These are phyloP conservation scores for Chlamydomonas asymmetrica DNA, from an alignment of 139 green algal species.

Conservation along the genomic window DNA sequence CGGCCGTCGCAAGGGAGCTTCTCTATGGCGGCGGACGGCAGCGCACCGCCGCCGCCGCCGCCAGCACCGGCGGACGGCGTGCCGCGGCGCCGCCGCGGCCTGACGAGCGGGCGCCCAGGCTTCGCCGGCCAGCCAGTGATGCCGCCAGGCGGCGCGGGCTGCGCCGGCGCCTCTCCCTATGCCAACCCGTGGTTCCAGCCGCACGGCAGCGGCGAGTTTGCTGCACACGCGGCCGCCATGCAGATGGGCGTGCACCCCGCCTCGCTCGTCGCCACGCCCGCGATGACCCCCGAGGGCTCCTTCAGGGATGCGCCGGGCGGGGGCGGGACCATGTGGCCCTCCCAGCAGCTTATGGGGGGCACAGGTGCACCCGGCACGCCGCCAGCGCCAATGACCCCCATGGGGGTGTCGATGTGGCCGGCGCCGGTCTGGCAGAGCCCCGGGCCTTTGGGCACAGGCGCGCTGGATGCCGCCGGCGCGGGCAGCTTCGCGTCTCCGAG, in stretches of 20 bases:
- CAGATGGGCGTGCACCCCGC: neutral
- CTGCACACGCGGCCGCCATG: neutral
- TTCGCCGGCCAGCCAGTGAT: neutral
- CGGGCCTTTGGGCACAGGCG: no score
- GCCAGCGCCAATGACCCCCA: no score
- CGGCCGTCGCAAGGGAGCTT: no score
- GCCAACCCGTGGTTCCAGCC: conserved; percentile 7
- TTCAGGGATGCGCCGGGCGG: conserved; percentile 16
- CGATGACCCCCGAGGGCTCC: no score
- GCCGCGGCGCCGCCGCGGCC: neutral
- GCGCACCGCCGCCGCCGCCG: neutral
- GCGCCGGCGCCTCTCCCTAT: neutral
- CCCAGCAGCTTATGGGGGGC: no score
- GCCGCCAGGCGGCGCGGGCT: neutral
- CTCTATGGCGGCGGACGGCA: no score
- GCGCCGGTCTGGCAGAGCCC: no score
- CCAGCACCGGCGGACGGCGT: neutral
- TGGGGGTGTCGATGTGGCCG: no score
- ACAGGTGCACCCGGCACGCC: no score
- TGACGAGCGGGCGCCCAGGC: no score
- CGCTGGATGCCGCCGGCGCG: neutral
- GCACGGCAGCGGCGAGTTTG: neutral
- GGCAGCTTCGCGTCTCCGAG: neutral
- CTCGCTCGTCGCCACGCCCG: no score
- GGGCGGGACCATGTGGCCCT: conserved; percentile 2